A percentile compares a stretch with the other conserved stretches of the same genome.
Evolutionary conservation across 139 green algal genomes (phyloP).

Genomic region (Micractinium sp.): DNA sequence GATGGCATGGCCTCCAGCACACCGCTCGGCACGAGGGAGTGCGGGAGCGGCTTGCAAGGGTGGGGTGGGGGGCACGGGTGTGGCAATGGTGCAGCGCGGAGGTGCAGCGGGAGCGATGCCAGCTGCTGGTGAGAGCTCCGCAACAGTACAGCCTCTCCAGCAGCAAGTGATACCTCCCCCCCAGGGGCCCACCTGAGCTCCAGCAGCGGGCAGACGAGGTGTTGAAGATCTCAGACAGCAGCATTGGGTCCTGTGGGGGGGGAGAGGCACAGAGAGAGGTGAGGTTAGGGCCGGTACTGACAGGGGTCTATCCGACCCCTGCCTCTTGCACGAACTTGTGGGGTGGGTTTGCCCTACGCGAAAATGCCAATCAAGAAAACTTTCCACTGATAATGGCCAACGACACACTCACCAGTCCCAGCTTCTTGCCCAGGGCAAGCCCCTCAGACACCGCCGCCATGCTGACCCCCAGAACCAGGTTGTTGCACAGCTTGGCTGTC

Average conservation of each 20-base stretch:
- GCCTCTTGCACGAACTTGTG: no score
- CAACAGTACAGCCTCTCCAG: neutral
- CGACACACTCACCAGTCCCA: constrained; percentile 58
- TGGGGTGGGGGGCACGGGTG: neutral
- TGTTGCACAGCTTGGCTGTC: constrained; percentile 56
- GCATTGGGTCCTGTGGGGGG: constrained; percentile 36
- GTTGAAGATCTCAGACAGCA: constrained; percentile 77
- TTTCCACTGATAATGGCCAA: neutral
- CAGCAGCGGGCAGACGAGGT: constrained; percentile 70
- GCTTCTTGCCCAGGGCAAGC: constrained; percentile 64
- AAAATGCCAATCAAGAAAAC: no score
- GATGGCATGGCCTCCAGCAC: no score
- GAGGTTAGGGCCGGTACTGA: no score
- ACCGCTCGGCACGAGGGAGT: neutral
- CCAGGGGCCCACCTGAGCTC: constrained; percentile 38
- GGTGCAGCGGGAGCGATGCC: no score
- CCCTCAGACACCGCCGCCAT: constrained; percentile 78
- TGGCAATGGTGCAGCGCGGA: no score
- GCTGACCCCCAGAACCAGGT: constrained; percentile 66
- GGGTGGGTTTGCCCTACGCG: neutral
- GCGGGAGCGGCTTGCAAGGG: neutral
- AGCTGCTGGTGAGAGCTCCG: no score
- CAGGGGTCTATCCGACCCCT: no score
- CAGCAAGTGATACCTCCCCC: neutral
- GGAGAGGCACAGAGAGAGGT: neutral